phyloP scores from a whole-genome alignment of 225 moss, liverwort and hornwort species.

The Straminergon stramineum region DNA sequence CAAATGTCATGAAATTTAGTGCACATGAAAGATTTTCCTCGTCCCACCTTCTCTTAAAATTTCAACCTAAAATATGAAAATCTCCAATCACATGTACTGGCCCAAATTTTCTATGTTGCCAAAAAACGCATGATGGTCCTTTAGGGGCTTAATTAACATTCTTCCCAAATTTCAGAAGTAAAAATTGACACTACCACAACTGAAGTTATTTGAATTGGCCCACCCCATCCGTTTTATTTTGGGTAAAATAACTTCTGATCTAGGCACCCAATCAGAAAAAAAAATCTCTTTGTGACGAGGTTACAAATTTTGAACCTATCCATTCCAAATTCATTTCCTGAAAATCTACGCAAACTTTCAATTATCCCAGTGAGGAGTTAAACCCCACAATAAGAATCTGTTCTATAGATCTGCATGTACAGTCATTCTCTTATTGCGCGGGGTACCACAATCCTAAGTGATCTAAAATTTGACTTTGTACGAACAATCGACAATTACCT shows the following conservation, averaged over 20 bases:
- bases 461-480: background rate
- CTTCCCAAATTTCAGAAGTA: background rate
- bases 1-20: too few species aligned
- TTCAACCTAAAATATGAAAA: too few species aligned
- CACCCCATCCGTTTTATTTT: background rate
- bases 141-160: too few species aligned
- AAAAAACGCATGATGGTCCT: too few species aligned
- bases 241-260: background rate
- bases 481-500: background rate
- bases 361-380: too few species aligned
- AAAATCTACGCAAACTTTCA: background rate
- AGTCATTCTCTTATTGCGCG: background rate
- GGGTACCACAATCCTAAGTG: background rate
- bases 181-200: background rate
- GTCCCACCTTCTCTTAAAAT: too few species aligned
- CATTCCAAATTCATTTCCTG: background rate
- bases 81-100: too few species aligned
- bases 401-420: background rate
- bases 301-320: too few species aligned
- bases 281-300: fast-evolving
- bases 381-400: background rate
- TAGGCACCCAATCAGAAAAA: background rate
- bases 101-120: too few species aligned
- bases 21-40: too few species aligned
- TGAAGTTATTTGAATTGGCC: background rate